Base-by-base conservation (phyloP, 2,329 filamentous ascomycete genomes). In the Sphaerulina populicola region DNA sequence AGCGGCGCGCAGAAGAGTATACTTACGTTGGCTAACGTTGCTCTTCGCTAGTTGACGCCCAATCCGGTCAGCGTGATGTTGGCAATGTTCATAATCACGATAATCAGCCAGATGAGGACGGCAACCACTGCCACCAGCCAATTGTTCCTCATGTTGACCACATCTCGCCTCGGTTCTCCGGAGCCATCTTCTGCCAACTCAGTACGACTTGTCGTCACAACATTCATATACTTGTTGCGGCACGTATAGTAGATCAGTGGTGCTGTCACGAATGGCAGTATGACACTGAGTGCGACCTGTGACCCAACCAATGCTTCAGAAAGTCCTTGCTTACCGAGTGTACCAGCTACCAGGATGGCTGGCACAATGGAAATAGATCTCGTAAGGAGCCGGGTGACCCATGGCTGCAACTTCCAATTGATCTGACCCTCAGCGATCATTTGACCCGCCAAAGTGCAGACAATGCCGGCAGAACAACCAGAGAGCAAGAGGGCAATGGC, bases 381-480 rank as follows among this genome's bases (percentile, higher is more conserved):
- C 0, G 88, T 94, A 44, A 91, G 69, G 3, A 94, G 76, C 9
- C 88, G 78, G 2, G 88, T 82, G 8, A 90, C 62, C 88, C 88
- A 94, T 0, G 88, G 88, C 54, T 76, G 75, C 30, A 90, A 69
- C 4, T 71, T 80, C 85, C 87, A 89, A 42, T 81, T 80, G 40
- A 94, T 68, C 54, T 88, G 86, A 6, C 88, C 88, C 66, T 94
- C 88, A 56, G 81, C 83, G 18, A 94, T 84, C 82, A 94, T 93
- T 67, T 94, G 88, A 0, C 88, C 88, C 0, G 88, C 80, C 59
- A 94, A 93, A 1, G 89, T 94, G 71, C 88, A 94, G 2, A 94
- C 84, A 33, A 94, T 87, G 5, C 88, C 88, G 0, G 88, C 88
- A 0, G 83, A 87, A 10, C 88, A 78, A 7, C 88, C 88, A 0